Percentiles rank a stretch among this genome's conserved stretches.
These are phyloP conservation scores for Solanum appendiculatum DNA, from an alignment of 257 asterid genomes.

Conservation along the genomic window DNA sequence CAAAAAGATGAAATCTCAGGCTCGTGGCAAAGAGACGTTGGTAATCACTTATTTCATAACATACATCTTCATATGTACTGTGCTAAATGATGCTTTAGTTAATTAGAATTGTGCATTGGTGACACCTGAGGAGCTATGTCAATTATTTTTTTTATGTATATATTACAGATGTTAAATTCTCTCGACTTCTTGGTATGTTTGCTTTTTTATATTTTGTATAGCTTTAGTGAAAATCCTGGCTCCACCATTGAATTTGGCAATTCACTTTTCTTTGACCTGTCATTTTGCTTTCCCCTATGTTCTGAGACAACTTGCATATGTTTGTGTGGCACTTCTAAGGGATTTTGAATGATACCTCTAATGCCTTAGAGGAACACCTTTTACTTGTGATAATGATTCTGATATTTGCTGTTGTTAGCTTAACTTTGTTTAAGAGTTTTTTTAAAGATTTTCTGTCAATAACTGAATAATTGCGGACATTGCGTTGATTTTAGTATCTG, in stretches of 20 bases:
- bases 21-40: conserved; percentile 34
- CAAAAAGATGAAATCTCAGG: conserved; percentile 55
- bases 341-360: background rate
- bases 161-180: background rate
- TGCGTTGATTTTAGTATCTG: background rate
- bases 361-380: background rate
- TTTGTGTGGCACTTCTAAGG: background rate
- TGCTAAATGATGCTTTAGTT: background rate
- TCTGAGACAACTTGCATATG: background rate
- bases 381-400: background rate
- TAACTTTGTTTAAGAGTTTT: background rate
- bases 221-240: background rate
- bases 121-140: background rate
- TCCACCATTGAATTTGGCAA: background rate
- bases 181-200: background rate
- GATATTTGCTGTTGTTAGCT: background rate
- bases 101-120: background rate
- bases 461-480: background rate
- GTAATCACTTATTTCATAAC: conserved; percentile 26
- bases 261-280: background rate
- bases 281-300: background rate
- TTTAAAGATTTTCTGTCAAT: background rate
- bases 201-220: background rate
- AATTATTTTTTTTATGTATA: background rate
- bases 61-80: background rate